Conservation (phyloP, 768 basidiomycete species). For the Rhizopogon vesiculosus region DNA sequence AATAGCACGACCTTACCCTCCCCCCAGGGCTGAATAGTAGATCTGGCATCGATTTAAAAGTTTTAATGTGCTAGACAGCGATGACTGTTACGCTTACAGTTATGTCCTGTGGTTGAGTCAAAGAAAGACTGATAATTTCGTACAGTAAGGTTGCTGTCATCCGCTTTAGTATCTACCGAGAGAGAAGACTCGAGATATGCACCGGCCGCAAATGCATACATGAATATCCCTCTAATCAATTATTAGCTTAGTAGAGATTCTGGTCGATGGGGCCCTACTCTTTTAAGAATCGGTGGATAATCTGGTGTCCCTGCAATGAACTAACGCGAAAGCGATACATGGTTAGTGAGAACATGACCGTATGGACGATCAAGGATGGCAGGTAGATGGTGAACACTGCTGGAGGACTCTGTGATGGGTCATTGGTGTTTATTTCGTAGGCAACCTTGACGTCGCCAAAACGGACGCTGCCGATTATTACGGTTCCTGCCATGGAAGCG, state of each 20-base stretch:
- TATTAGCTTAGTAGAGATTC: not conserved
- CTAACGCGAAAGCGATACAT: slow-evolving; percentile 10
- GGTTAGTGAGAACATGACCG: slow-evolving; percentile 11
- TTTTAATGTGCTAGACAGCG: not conserved
- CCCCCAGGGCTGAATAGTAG: slow-evolving; percentile 4
- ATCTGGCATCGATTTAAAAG: slow-evolving; percentile 1
- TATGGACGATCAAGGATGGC: slow-evolving; percentile 11
- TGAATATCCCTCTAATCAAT: slow-evolving; percentile 14
- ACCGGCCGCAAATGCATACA: slow-evolving; percentile 17
- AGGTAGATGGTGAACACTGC: slow-evolving; percentile 4
- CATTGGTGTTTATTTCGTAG: not conserved
- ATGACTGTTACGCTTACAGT: slow-evolving; percentile 1
- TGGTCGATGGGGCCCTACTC: slow-evolving; percentile 9
- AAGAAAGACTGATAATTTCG: slow-evolving; percentile 7
- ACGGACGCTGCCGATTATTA: not conserved
- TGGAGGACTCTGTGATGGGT: not conserved
- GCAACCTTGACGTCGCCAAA: not conserved
- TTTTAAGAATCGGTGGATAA: slow-evolving; percentile 13
- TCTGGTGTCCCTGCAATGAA: slow-evolving; percentile 1
- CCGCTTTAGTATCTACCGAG: not conserved
- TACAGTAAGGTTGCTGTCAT: slow-evolving; percentile 13
- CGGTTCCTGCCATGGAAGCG: not conserved
- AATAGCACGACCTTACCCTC: slow-evolving; percentile 5
- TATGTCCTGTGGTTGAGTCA: slow-evolving; percentile 1
- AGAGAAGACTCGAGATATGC: not conserved